Evolutionary conservation across 352 stramenopile genomes (phyloP).

Genomic region (Aphanomyces invadans): DNA sequence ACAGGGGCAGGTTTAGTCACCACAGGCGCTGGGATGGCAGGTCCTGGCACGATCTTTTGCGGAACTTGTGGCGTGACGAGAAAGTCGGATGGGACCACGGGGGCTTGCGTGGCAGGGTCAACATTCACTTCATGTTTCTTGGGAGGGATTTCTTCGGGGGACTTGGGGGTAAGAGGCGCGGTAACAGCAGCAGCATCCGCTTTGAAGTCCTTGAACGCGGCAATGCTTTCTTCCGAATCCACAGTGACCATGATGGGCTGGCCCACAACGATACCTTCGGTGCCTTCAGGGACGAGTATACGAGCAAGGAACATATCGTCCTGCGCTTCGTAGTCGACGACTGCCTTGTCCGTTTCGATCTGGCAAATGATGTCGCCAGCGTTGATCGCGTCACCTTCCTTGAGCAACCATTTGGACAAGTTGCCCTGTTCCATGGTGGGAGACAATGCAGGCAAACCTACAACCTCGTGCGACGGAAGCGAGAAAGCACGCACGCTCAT

Average conservation of each 20-base stretch:
- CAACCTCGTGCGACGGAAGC: constrained; percentile 68
- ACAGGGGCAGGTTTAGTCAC: constrained; percentile 28
- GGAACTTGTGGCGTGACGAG: constrained; percentile 55
- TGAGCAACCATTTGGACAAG: constrained; percentile 91
- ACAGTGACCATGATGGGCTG: constrained; percentile 94
- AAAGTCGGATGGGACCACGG: constrained; percentile 51
- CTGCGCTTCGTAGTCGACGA: constrained; percentile 98
- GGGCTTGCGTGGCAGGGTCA: constrained; percentile 37
- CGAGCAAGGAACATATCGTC: constrained; percentile 95
- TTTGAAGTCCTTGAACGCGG: constrained; percentile 69
- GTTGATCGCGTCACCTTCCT: constrained; percentile 89
- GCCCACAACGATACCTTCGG: constrained; percentile 87
- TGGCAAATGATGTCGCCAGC: constrained; percentile 94
- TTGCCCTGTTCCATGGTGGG: constrained; percentile 97
- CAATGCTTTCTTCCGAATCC: constrained; percentile 77
- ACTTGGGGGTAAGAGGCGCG: constrained; percentile 34
- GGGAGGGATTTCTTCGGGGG: constrained; percentile 49
- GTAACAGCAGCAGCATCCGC: constrained; percentile 43
- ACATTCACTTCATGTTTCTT: constrained; percentile 62
- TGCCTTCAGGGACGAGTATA: constrained; percentile 90
- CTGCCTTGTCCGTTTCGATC: constrained; percentile 99
- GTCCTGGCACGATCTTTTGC: constrained; percentile 40
- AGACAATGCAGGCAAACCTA: constrained; percentile 88
- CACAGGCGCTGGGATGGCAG: constrained; percentile 35
- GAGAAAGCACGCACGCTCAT: constrained; percentile 43